phyloP scores from a whole-genome alignment of 2,329 filamentous ascomycete species.

The Aspergillus ibericus region DNA sequence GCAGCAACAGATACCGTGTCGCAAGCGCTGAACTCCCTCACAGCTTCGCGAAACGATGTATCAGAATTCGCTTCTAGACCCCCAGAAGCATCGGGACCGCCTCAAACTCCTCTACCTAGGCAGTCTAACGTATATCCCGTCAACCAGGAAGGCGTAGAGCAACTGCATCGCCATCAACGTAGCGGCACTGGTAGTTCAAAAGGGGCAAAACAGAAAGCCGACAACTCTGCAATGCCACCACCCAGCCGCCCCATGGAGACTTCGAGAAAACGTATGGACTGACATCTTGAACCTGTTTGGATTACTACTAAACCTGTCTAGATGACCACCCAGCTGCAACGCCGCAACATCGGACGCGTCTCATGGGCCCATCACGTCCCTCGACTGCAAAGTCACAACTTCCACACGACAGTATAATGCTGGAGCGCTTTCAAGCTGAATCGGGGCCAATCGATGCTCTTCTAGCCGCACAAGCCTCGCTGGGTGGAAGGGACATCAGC shows the following conservation, averaged over 20 bases:
- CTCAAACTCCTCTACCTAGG: slow-evolving; percentile 26
- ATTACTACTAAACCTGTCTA: neutral
- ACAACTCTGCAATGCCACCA: slow-evolving; percentile 30
- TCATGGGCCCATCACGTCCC: slow-evolving; percentile 16
- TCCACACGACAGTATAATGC: slow-evolving; percentile 13
- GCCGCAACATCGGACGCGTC: slow-evolving; percentile 27
- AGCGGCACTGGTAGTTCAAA: slow-evolving; percentile 42
- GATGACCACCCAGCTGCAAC: slow-evolving; percentile 3
- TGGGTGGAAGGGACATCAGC: neutral
- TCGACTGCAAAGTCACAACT: slow-evolving; percentile 19
- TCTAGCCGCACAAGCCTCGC: neutral
- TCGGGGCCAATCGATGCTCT: neutral
- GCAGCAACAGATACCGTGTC: slow-evolving; percentile 57
- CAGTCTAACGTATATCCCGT: slow-evolving; percentile 23
- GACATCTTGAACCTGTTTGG: neutral
- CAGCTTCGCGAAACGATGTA: slow-evolving; percentile 18
- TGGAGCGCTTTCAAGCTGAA: neutral
- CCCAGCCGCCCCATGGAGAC: slow-evolving; percentile 26
- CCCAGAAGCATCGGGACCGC: slow-evolving; percentile 17
- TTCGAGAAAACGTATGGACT: slow-evolving; percentile 25
- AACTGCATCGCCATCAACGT: slow-evolving; percentile 40
- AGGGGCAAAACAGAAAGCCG: slow-evolving; percentile 22
- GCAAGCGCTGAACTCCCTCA: slow-evolving; percentile 44
- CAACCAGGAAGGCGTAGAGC: slow-evolving; percentile 34
- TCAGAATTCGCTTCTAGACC: slow-evolving; percentile 13